A percentile compares a stretch with the other conserved stretches of the same genome.
phyloP scores from a whole-genome alignment of 2,329 filamentous ascomycete genomes.

The Pseudogymnoascus sp. region DNA sequence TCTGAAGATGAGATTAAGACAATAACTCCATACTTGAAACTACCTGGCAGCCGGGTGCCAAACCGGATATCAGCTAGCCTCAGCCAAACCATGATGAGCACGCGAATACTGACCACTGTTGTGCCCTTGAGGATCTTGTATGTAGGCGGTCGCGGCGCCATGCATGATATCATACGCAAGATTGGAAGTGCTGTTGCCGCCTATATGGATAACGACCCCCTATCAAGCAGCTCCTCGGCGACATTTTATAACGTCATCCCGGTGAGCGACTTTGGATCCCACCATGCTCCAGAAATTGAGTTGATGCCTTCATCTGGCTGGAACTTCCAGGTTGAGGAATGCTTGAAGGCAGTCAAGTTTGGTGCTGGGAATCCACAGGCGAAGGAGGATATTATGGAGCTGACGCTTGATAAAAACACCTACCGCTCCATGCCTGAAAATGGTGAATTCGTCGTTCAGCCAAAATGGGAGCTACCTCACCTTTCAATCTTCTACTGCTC shows the following conservation, averaged over 20 bases:
- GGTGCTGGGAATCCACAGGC: constrained; percentile 26
- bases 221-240: constrained; percentile 21
- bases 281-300: constrained; percentile 40
- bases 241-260: constrained; percentile 45
- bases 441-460: constrained; percentile 31
- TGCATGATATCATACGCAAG: constrained; percentile 37
- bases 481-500: constrained; percentile 42
- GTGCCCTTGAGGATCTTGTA: constrained; percentile 44
- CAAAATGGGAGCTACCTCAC: constrained; percentile 40
- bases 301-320: constrained; percentile 43
- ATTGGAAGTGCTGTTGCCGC: constrained; percentile 41
- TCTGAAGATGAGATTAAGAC: constrained; percentile 32
- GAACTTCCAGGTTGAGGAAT: constrained; percentile 44
- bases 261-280: constrained; percentile 40
- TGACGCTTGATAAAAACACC: constrained; percentile 29
- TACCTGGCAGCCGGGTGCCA: not conserved
- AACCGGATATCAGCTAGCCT: constrained; percentile 36
- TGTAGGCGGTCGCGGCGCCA: constrained; percentile 35
- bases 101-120: constrained; percentile 35
- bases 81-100: constrained; percentile 40
- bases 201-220: constrained; percentile 27
- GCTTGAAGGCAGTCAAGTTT: constrained; percentile 33
- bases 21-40: not conserved
- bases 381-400: constrained; percentile 35
- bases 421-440: constrained; percentile 32